phyloP scores from a whole-genome alignment of 495 filamentous ascomycete genomes.

The Hyaloscypha variabilis region DNA sequence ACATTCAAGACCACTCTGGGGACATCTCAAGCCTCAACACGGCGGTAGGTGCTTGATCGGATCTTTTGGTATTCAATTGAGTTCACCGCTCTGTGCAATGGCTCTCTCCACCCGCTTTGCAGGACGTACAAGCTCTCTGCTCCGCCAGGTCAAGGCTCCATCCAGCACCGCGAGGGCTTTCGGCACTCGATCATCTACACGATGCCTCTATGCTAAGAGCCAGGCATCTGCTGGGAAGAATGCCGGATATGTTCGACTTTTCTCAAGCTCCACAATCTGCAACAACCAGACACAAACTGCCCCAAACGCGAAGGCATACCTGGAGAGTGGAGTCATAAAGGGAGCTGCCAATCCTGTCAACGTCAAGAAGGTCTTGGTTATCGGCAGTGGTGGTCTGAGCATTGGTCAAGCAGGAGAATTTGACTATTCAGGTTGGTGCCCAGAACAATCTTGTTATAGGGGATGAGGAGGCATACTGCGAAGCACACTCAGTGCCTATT shows the following conservation, averaged over 20 bases:
- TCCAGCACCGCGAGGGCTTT: constrained; percentile 22
- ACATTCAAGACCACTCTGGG: not conserved
- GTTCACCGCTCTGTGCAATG: constrained; percentile 23
- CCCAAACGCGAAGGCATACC: constrained; percentile 84
- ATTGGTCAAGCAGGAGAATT: constrained; percentile 99
- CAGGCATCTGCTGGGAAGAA: constrained; percentile 21
- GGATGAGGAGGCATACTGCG: constrained; percentile 27
- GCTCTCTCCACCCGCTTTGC: constrained; percentile 27
- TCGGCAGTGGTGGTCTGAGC: constrained; percentile 92
- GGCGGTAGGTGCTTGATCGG: constrained; percentile 15
- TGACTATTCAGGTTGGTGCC: constrained; percentile 86
- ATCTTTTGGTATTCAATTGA: constrained; percentile 19
- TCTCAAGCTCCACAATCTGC: constrained; percentile 28
- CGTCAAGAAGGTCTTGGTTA: constrained; percentile 97
- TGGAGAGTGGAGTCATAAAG: constrained; percentile 82
- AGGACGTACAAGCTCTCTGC: constrained; percentile 22
- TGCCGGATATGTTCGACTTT: constrained; percentile 23
- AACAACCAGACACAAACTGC: constrained; percentile 56
- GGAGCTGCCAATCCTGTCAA: constrained; percentile 63
- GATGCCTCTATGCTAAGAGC: constrained; percentile 25
- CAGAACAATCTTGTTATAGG: constrained; percentile 10
- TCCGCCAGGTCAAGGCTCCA: constrained; percentile 29
- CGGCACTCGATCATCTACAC: constrained; percentile 27
- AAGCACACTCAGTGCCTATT: not conserved
- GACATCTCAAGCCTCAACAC: constrained; percentile 2